These are phyloP conservation scores for Solanum sejunctum DNA, from an alignment of 257 asterid genomes.

Conservation along the genomic window DNA sequence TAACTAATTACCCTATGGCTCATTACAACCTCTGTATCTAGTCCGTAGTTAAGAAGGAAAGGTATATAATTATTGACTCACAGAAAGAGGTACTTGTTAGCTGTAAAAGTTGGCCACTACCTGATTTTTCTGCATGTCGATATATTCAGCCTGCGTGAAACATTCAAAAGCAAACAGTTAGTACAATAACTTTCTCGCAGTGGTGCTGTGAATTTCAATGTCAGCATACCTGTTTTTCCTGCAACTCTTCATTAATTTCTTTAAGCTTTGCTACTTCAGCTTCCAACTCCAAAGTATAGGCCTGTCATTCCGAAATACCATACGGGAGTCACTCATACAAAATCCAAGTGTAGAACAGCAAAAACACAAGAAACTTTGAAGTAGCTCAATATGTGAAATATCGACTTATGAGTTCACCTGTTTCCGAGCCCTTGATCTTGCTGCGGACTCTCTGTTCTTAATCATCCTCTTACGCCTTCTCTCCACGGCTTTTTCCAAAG, in stretches of 20 bases:
- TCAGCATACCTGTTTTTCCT: conserved; percentile 51
- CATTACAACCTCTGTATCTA: not conserved
- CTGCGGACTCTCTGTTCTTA: conserved; percentile 41
- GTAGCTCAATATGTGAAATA: not conserved
- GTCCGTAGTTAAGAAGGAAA: not conserved
- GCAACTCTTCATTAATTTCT: conserved; percentile 61
- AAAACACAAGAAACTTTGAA: not conserved
- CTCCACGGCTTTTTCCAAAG: conserved; percentile 41
- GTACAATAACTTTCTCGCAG: not conserved
- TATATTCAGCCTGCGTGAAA: conserved; percentile 44
- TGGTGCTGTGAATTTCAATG: not conserved
- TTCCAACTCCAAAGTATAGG: conserved; percentile 86
- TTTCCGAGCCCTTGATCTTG: conserved; percentile 46
- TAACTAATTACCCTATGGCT: not conserved
- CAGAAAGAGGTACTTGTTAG: not conserved
- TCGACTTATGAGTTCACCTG: conserved; percentile 37
- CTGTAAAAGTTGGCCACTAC: conserved; percentile 17
- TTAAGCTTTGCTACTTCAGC: conserved; percentile 75
- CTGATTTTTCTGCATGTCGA: conserved; percentile 71
- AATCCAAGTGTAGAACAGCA: not conserved
- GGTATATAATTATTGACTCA: not conserved
- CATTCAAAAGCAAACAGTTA: not conserved
- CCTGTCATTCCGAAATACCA: conserved; percentile 26
- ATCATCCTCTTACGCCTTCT: conserved; percentile 43
- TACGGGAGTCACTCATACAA: not conserved